These are phyloP conservation scores for Blastobotrys raffinosifermentans DNA, from an alignment of 1,139 yeast species.

Conservation along the genomic window DNA sequence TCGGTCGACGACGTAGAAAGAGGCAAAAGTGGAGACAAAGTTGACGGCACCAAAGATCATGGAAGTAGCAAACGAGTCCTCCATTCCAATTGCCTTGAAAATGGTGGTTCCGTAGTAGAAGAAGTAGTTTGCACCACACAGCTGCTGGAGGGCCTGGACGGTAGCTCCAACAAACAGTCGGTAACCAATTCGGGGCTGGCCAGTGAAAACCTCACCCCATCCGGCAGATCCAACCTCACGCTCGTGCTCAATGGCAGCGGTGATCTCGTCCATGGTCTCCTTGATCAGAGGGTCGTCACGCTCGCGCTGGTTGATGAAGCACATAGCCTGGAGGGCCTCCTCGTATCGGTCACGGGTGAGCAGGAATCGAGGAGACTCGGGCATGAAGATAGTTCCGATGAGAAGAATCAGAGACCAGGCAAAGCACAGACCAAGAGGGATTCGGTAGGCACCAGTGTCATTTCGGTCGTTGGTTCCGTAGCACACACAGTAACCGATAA, in stretches of 20 bases:
- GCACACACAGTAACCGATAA: conserved; percentile 61
- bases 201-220: conserved; percentile 60
- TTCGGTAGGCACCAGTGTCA: conserved; percentile 57
- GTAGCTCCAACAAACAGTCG: conserved; percentile 61
- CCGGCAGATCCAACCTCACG: conserved; percentile 58
- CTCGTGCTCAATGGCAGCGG: conserved; percentile 60
- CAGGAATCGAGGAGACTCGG: conserved; percentile 75
- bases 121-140: conserved; percentile 76
- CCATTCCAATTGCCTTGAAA: conserved; percentile 69
- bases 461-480: conserved; percentile 51
- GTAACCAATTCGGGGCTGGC: conserved; percentile 60
- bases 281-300: conserved; percentile 53
- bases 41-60: conserved; percentile 75
- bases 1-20: conserved; percentile 60
- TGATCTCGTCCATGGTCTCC: conserved; percentile 54
- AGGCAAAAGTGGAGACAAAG: conserved; percentile 66
- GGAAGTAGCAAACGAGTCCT: conserved; percentile 61
- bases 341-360: conserved; percentile 49
- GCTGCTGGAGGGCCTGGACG: conserved; percentile 67
- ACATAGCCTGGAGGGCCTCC: conserved; percentile 55
- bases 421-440: conserved; percentile 49
- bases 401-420: conserved; percentile 40
- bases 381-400: conserved; percentile 59
- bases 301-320: conserved; percentile 57
- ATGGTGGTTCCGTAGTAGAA: conserved; percentile 77